phyloP scores from a whole-genome alignment of 257 asterid species.

The Ophiorrhiza pumila region DNA sequence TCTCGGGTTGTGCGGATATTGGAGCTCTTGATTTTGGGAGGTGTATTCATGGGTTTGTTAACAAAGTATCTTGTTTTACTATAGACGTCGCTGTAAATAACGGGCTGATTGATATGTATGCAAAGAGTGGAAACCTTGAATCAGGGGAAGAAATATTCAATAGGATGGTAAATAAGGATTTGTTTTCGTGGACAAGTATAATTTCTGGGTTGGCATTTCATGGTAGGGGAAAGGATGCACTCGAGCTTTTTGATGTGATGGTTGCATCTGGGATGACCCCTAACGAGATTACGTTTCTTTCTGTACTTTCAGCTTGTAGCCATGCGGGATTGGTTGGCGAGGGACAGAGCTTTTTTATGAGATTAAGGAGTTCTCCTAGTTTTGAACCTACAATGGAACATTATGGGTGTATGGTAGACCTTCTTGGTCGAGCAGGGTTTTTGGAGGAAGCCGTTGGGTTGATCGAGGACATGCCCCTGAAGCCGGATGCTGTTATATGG shows the following conservation, averaged over 20 bases:
- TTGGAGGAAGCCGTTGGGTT: constrained; percentile 47
- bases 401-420: constrained; percentile 77
- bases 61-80: constrained; percentile 45
- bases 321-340: constrained; percentile 68
- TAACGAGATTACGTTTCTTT: constrained; percentile 60
- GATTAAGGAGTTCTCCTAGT: constrained; percentile 18
- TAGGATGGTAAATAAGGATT: constrained; percentile 48
- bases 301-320: constrained; percentile 70
- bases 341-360: constrained; percentile 57
- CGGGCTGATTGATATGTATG: constrained; percentile 76
- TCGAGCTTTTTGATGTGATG: constrained; percentile 56
- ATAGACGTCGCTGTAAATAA: constrained; percentile 51
- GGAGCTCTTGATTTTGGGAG: constrained; percentile 74
- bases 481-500: constrained; percentile 78
- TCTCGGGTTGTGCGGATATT: constrained; percentile 83
- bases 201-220: constrained; percentile 70
- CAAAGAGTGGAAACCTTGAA: constrained; percentile 63
- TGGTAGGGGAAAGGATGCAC: constrained; percentile 58
- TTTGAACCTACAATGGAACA: constrained; percentile 54
- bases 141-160: constrained; percentile 46
- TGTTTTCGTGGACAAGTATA: constrained; percentile 71
- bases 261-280: constrained; percentile 50
- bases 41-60: constrained; percentile 54
- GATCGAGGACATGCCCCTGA: constrained; percentile 58
- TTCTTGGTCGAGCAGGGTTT: constrained; percentile 64